phyloP scores from a whole-genome alignment of 176 grass and related monocot species.

The Zoysia japonica region DNA sequence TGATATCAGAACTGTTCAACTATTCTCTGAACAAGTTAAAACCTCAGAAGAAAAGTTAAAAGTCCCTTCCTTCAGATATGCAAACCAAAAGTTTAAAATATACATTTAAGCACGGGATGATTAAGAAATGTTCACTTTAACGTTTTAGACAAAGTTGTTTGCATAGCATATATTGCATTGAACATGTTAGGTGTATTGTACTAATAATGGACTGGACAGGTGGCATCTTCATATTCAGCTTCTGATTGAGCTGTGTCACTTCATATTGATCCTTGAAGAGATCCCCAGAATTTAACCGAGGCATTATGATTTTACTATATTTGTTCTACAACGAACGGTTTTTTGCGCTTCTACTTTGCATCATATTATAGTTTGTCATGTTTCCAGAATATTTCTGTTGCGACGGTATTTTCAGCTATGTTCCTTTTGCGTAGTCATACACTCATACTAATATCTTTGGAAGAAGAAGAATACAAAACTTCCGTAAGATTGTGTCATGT shows the following conservation, averaged over 20 bases:
- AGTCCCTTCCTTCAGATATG: neutral
- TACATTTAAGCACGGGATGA: neutral
- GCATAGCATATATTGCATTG: neutral
- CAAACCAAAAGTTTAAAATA: conserved; percentile 3
- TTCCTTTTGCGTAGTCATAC: neutral
- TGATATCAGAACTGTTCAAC: conserved; percentile 21
- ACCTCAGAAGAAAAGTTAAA: conserved; percentile 15
- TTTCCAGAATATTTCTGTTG: neutral
- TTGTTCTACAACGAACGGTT: neutral
- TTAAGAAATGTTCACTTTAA: neutral
- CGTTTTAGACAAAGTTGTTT: conserved; percentile 23
- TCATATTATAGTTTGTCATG: too few relatives aligned
- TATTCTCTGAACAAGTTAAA: conserved; percentile 7
- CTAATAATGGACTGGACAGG: conserved; percentile 15
- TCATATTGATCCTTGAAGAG: neutral
- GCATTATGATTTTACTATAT: neutral
- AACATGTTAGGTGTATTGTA: conserved; percentile 3
- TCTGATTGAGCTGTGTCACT: conserved; percentile 3
- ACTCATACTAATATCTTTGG: neutral
- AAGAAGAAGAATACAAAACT: neutral
- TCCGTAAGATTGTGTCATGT: neutral
- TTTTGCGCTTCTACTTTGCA: neutral
- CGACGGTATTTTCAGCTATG: neutral
- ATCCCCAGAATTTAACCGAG: neutral
- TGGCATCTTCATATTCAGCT: neutral